A percentile compares a stretch with the other conserved stretches of the same genome.
phyloP scores from a whole-genome alignment of 768 basidiomycete species.

The Mycena rosella region DNA sequence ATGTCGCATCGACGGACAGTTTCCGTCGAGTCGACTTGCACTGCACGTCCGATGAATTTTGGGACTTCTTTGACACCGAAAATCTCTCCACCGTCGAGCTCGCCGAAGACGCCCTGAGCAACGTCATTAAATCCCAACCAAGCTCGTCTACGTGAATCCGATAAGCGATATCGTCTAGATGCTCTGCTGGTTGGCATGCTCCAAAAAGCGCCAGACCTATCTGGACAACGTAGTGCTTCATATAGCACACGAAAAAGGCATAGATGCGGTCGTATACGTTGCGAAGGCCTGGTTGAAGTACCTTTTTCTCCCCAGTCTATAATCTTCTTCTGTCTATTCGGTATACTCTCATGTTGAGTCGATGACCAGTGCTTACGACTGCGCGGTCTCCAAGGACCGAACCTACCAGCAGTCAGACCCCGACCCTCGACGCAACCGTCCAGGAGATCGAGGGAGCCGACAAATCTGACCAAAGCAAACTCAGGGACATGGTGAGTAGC shows the following conservation, averaged over 20 bases:
- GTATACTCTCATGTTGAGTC: not conserved
- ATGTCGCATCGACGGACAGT: constrained; percentile 4
- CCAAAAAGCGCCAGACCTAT: constrained; percentile 33
- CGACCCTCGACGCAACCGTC: not conserved
- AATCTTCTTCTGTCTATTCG: not conserved
- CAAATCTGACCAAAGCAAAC: constrained; percentile 4
- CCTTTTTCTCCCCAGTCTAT: constrained; percentile 37
- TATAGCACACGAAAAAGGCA: constrained; percentile 35
- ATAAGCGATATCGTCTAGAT: constrained; percentile 31
- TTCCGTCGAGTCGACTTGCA: constrained; percentile 14
- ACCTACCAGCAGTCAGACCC: constrained; percentile 5
- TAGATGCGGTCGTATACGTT: constrained; percentile 27
- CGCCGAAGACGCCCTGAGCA: not conserved
- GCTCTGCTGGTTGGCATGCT: constrained; percentile 31
- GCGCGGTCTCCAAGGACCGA: constrained; percentile 1
- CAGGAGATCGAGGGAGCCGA: constrained; percentile 10
- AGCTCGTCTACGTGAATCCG: not conserved
- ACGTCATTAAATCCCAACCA: constrained; percentile 17
- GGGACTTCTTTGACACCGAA: constrained; percentile 8
- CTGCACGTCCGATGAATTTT: constrained; percentile 11
- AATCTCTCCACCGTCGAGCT: constrained; percentile 10
- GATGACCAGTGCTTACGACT: not conserved
- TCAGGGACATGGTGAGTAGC: not conserved
- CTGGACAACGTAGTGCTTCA: constrained; percentile 35
- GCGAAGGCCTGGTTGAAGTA: constrained; percentile 39